phyloP scores from a whole-genome alignment of 2,329 filamentous ascomycete genomes.

The Oidium heveae region DNA sequence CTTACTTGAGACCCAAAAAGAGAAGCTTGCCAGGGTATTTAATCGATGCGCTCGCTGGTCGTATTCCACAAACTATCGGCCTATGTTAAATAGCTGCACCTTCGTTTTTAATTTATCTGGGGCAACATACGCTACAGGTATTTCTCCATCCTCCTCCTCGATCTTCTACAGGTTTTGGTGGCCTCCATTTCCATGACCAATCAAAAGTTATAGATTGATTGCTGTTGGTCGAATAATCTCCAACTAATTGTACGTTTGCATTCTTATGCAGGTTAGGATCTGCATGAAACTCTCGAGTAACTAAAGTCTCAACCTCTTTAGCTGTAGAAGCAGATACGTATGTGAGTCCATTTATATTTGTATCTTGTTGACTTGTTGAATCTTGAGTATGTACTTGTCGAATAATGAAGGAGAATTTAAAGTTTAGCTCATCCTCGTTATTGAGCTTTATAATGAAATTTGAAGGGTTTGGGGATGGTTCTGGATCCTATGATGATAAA shows the following conservation, averaged over 20 bases:
- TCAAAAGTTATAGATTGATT: constrained; percentile 66
- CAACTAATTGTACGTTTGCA: constrained; percentile 82
- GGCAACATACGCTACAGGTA: constrained; percentile 50
- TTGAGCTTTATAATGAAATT: constrained; percentile 65
- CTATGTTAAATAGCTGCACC: too few species aligned
- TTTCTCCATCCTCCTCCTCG: constrained; percentile 84
- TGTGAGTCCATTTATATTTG: constrained; percentile 65
- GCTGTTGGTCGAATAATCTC: constrained; percentile 70
- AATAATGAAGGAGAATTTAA: constrained; percentile 79
- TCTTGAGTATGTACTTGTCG: constrained; percentile 27
- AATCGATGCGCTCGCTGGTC: constrained; percentile 77
- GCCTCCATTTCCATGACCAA: constrained; percentile 94
- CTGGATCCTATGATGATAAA: constrained; percentile 40
- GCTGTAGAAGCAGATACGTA: constrained; percentile 72
- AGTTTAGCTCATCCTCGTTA: constrained; percentile 78
- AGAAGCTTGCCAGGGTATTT: constrained; percentile 73
- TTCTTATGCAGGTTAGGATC: constrained; percentile 97
- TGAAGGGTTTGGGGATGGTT: constrained; percentile 30
- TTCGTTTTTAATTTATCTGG: background rate
- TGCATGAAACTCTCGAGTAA: constrained; percentile 87
- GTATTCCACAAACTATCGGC: constrained; percentile 68
- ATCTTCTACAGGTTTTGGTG: constrained; percentile 60
- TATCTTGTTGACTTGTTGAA: constrained; percentile 31
- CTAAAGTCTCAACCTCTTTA: constrained; percentile 74
- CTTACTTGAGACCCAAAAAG: constrained; percentile 78